phyloP scores from a whole-genome alignment of 176 grass and related monocot species.

The Lolium rigidum region DNA sequence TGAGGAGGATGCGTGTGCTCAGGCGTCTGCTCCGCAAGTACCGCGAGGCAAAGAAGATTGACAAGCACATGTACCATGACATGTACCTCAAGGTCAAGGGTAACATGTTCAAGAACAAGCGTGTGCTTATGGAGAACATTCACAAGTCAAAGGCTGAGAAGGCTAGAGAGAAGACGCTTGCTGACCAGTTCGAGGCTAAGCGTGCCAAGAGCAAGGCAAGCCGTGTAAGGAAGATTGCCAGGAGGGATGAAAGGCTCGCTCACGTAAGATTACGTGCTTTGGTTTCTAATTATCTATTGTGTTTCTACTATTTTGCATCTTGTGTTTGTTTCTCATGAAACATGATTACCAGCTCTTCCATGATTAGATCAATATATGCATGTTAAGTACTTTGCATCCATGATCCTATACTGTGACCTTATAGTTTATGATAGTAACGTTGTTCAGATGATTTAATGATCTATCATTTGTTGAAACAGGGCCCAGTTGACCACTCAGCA shows the following conservation, averaged over 20 bases:
- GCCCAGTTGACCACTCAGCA: conserved; percentile 45
- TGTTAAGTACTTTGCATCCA: neutral
- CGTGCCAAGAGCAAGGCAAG: conserved; percentile 72
- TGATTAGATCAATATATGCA: neutral
- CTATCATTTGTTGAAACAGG: conserved; percentile 35
- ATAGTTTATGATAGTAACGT: neutral
- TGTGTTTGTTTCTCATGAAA: neutral
- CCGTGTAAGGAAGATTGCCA: conserved; percentile 63
- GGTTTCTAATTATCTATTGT: neutral
- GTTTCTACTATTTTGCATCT: neutral
- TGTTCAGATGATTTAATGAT: neutral
- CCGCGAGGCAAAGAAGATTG: conserved; percentile 70
- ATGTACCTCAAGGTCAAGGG: conserved; percentile 85
- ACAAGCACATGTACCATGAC: conserved; percentile 81
- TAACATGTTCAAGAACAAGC: conserved; percentile 78
- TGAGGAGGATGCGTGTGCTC: conserved; percentile 76
- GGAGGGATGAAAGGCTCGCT: conserved; percentile 78
- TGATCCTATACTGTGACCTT: neutral
- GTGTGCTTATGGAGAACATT: conserved; percentile 78
- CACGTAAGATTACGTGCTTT: conserved; percentile 44
- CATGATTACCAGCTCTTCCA: neutral
- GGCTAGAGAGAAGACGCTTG: conserved; percentile 71
- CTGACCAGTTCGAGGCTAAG: conserved; percentile 78
- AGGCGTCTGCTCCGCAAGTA: conserved; percentile 72
- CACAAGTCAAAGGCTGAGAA: conserved; percentile 85